These are phyloP conservation scores for Cyclotella choctawhatcheeana DNA, from an alignment of 108 stramenopile genomes.

Conservation along the genomic window DNA sequence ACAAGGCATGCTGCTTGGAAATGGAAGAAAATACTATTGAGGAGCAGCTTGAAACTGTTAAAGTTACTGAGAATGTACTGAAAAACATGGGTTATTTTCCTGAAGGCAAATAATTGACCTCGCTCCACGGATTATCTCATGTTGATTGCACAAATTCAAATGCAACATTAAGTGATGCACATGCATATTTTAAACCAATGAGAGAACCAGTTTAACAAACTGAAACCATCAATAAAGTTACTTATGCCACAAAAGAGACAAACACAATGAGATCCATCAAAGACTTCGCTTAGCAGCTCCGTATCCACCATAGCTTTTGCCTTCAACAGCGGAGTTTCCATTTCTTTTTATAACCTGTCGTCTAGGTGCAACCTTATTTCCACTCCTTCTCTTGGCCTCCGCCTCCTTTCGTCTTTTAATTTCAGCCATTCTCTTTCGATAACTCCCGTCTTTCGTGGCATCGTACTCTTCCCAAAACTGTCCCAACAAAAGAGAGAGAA, in stretches of 20 bases:
- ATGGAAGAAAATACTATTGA: constrained; percentile 37
- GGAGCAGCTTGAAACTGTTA: constrained; percentile 34
- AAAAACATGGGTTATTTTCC: constrained; percentile 37
- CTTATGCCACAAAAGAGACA: too few species aligned
- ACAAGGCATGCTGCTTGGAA: constrained; percentile 23
- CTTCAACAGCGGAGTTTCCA: background rate
- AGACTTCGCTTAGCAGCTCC: background rate
- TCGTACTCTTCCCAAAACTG: constrained; percentile 76
- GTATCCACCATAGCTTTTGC: background rate
- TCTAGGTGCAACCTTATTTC: background rate
- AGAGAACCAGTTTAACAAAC: too few species aligned
- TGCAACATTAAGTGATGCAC: too few species aligned
- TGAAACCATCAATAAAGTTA: background rate
- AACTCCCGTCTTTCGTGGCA: constrained; percentile 45
- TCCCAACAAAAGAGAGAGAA: constrained; percentile 72
- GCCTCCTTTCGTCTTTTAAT: constrained; percentile 25
- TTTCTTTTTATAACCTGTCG: too few species aligned
- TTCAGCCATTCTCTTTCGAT: constrained; percentile 41
- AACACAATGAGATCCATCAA: background rate
- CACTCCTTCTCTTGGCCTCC: background rate
- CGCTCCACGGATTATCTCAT: too few species aligned
- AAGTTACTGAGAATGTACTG: constrained; percentile 34
- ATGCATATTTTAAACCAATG: too few species aligned
- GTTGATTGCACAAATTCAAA: too few species aligned
- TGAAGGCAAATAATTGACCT: too few species aligned